phyloP scores from a whole-genome alignment of 2,329 filamentous ascomycete genomes.

The Colletotrichum sublineola region DNA sequence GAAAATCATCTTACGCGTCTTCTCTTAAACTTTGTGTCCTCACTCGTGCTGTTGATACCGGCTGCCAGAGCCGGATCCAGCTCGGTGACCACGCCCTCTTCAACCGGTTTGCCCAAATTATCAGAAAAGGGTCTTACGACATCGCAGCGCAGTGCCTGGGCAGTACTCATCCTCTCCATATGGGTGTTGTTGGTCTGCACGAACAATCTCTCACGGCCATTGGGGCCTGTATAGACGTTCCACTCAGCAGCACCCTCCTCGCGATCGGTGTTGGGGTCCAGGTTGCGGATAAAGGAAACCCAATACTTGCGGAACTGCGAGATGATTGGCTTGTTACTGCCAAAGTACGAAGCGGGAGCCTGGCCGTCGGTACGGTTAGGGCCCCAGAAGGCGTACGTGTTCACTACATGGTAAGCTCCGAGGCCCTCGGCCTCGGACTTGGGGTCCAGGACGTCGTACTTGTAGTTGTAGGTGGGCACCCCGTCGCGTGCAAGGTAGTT shows the following conservation, averaged over 20 bases:
- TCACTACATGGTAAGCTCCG: constrained; percentile 77
- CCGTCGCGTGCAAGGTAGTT: constrained; percentile 49
- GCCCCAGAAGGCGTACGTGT: constrained; percentile 77
- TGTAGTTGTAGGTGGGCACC: constrained; percentile 72
- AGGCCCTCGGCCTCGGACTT: constrained; percentile 63
- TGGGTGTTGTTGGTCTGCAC: constrained; percentile 57
- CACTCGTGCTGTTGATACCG: constrained; percentile 33
- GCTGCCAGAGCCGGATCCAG: constrained; percentile 35
- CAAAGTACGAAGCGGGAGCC: constrained; percentile 68
- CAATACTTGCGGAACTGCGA: constrained; percentile 78
- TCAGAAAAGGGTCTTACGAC: constrained; percentile 30
- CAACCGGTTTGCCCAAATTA: constrained; percentile 39
- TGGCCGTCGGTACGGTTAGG: constrained; percentile 64
- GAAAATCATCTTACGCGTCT: constrained; percentile 22
- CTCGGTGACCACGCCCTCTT: constrained; percentile 36
- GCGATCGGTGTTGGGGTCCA: constrained; percentile 73
- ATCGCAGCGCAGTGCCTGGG: constrained; percentile 38
- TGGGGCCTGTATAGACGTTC: constrained; percentile 57
- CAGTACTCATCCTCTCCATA: constrained; percentile 56
- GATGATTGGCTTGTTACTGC: constrained; percentile 69
- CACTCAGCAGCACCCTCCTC: constrained; percentile 62
- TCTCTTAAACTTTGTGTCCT: constrained; percentile 31
- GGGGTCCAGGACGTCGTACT: constrained; percentile 75
- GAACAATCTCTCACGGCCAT: constrained; percentile 53
- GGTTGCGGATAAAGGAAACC: constrained; percentile 77